Percentiles rank a stretch among this genome's conserved stretches.
phyloP scores from a whole-genome alignment of 441 rosid genomes.

The Pelargonium fulgidum region DNA sequence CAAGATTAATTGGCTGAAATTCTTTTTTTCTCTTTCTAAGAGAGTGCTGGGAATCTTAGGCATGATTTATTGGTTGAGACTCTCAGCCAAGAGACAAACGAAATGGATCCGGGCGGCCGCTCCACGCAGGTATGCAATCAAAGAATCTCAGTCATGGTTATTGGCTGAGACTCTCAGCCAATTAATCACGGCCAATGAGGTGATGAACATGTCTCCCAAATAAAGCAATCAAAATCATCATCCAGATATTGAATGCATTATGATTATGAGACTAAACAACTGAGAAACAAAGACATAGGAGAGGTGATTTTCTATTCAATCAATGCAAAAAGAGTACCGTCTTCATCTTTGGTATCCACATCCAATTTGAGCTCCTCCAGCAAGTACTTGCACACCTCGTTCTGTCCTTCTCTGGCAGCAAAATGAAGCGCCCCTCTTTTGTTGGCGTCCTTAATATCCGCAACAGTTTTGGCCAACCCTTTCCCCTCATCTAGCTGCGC shows the following conservation, averaged over 20 bases:
- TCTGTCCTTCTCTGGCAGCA: slow-evolving; percentile 86
- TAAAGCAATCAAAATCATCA: no score
- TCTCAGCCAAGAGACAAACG: no score
- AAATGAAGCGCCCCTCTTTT: slow-evolving; percentile 91
- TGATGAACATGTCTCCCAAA: no score
- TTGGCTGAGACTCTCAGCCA: no score
- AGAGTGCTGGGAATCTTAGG: no score
- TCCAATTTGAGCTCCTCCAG: slow-evolving; percentile 72
- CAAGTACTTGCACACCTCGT: slow-evolving; percentile 72
- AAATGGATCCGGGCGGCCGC: no score
- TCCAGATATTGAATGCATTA: background rate
- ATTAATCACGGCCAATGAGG: no score
- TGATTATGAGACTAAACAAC: background rate
- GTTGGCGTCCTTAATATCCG: slow-evolving; percentile 81
- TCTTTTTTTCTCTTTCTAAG: no score
- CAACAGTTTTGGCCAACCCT: slow-evolving; percentile 55
- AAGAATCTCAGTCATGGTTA: no score
- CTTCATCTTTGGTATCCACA: slow-evolving; percentile 63
- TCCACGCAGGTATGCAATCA: no score
- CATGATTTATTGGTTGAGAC: no score
- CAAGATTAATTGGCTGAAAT: no score
- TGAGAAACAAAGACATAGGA: background rate
- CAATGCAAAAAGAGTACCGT: slow-evolving; percentile 39
- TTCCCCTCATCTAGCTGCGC: slow-evolving; percentile 79
- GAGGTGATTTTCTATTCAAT: background rate